Conservation (phyloP, 768 basidiomycete species). For the Pulveroboletus sp. region DNA sequence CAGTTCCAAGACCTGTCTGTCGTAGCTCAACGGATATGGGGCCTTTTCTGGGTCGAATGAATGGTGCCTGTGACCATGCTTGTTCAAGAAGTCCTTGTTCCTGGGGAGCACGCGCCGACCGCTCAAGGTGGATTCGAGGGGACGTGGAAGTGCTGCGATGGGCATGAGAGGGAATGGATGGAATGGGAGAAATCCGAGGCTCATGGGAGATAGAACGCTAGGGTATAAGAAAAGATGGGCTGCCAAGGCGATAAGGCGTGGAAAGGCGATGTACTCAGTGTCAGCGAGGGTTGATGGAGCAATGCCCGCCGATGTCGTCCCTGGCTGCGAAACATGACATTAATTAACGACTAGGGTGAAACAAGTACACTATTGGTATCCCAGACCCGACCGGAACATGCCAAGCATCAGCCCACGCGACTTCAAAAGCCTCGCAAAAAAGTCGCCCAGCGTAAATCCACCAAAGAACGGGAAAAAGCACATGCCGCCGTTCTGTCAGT, state of each 20-base stretch:
- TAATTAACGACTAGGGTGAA: slow-evolving; percentile 9
- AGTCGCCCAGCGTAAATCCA: slow-evolving; percentile 43
- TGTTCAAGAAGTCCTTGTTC: slow-evolving; percentile 54
- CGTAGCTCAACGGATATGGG: slow-evolving; percentile 74
- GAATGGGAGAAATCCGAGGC: slow-evolving; percentile 8
- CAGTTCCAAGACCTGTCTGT: slow-evolving; percentile 63
- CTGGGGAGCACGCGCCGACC: slow-evolving; percentile 31
- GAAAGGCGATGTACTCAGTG: slow-evolving; percentile 5
- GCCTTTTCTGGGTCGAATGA: slow-evolving; percentile 70
- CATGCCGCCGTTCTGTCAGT: slow-evolving; percentile 36
- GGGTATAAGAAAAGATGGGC: neutral
- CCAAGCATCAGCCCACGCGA: slow-evolving; percentile 30
- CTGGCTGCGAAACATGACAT: slow-evolving; percentile 4
- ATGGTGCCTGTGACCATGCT: slow-evolving; percentile 62
- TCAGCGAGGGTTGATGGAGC: neutral
- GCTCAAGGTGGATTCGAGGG: slow-evolving; percentile 17
- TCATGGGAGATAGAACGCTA: neutral
- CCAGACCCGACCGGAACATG: slow-evolving; percentile 26
- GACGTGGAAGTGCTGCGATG: slow-evolving; percentile 14
- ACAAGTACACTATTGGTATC: slow-evolving; percentile 20
- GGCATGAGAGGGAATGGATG: slow-evolving; percentile 23
- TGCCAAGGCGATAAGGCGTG: slow-evolving; percentile 8
- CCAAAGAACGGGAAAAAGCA: slow-evolving; percentile 39
- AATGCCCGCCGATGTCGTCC: neutral
- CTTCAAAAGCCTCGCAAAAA: slow-evolving; percentile 39